Evolutionary conservation across 352 stramenopile species (phyloP).

Genomic region (Globisporangium alternatum): DNA sequence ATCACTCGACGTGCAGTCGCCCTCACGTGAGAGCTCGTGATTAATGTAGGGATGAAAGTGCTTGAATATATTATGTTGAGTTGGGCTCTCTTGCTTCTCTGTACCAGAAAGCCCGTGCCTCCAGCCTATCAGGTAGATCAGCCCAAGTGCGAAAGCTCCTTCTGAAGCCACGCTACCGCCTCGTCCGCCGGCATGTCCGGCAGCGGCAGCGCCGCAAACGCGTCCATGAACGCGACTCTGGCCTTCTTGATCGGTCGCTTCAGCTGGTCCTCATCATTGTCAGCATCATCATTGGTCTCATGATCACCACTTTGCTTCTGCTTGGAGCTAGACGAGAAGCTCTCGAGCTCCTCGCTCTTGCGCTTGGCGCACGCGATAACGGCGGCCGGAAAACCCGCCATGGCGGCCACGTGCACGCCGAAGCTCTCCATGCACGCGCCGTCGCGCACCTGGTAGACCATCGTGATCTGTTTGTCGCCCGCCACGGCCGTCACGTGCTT

Average conservation of each 20-base stretch:
- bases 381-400: constrained; percentile 93
- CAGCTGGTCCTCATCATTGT: neutral
- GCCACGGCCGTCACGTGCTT: constrained; percentile 95
- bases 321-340: constrained; percentile 23
- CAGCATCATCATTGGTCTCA: neutral
- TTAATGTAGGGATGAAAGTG: too few relatives aligned
- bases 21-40: too few relatives aligned
- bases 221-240: constrained; percentile 37
- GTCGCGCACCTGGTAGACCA: constrained; percentile 91
- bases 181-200: constrained; percentile 47
- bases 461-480: constrained; percentile 82
- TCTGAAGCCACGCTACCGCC: constrained; percentile 21
- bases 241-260: constrained; percentile 35
- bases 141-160: neutral
- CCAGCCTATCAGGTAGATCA: neutral
- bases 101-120: too few relatives aligned
- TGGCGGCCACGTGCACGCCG: constrained; percentile 97
- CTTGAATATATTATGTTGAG: too few relatives aligned
- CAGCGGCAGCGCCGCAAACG: constrained; percentile 73
- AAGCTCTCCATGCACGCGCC: constrained; percentile 98
- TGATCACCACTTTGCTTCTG: neutral
- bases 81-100: too few relatives aligned
- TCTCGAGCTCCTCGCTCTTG: constrained; percentile 95
- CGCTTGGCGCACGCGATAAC: constrained; percentile 93
- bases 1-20: too few relatives aligned